Evolutionary conservation across 78 protist species (phyloP).

Genomic region (Dictyostelium intermedium): DNA sequence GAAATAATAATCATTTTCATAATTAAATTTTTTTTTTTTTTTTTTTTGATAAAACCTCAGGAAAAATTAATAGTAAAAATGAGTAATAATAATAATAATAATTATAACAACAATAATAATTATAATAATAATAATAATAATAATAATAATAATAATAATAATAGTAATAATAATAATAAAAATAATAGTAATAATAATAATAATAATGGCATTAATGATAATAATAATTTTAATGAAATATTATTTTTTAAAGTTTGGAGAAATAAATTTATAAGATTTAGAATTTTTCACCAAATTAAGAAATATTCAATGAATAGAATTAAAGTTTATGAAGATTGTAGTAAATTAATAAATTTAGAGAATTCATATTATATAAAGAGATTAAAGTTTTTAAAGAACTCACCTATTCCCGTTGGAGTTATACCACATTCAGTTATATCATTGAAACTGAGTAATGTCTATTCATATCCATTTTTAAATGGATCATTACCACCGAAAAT

Average conservation of each 20-base stretch:
- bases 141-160: no score
- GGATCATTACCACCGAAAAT: background rate
- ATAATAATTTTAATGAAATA: background rate
- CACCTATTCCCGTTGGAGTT: background rate
- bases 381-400: background rate
- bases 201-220: no score
- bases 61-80: no score
- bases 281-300: background rate
- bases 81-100: no score
- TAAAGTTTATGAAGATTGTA: background rate
- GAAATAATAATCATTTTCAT: no score
- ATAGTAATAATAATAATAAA: no score
- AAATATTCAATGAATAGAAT: background rate
- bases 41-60: no score
- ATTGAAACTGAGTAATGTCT: background rate
- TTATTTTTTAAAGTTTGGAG: background rate
- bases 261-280: background rate
- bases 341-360: background rate
- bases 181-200: no score
- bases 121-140: no score
- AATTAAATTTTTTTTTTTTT: no score
- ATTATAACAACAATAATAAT: no score
- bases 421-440: background rate
- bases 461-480: background rate
- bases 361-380: background rate